These are phyloP conservation scores for Heritiera littoralis DNA, from an alignment of 345 rosid genomes.

Conservation along the genomic window DNA sequence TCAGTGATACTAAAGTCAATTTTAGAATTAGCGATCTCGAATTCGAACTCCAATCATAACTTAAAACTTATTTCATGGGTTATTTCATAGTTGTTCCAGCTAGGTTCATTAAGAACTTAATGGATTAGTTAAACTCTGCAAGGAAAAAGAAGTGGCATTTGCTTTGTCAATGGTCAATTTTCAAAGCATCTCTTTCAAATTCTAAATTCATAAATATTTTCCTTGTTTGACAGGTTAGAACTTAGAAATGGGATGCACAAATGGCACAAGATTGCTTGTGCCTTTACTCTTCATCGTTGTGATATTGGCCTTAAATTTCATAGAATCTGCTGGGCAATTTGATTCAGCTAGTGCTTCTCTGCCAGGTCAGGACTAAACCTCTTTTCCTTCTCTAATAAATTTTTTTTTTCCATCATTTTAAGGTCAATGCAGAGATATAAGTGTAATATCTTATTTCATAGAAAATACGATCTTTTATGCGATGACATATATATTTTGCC, in stretches of 20 bases:
- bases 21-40: no score
- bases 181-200: background rate
- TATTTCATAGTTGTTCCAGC: background rate
- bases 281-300: background rate
- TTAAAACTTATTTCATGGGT: background rate
- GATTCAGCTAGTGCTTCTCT: background rate
- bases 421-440: background rate
- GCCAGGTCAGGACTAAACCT: background rate
- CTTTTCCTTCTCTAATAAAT: background rate
- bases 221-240: conserved; percentile 15
- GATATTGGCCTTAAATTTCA: background rate
- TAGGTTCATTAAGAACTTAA: background rate
- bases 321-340: background rate
- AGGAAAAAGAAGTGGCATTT: background rate
- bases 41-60: no score
- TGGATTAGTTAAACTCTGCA: background rate
- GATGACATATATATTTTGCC: no score
- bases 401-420: background rate
- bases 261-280: conserved; percentile 1
- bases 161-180: background rate
- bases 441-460: background rate
- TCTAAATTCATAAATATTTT: background rate
- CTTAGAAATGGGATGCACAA: background rate
- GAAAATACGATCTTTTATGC: no score
- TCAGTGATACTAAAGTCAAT: no score